These are phyloP conservation scores for Xerocomus nothofagi DNA, from an alignment of 1,284 basidiomycete genomes.

Conservation along the genomic window DNA sequence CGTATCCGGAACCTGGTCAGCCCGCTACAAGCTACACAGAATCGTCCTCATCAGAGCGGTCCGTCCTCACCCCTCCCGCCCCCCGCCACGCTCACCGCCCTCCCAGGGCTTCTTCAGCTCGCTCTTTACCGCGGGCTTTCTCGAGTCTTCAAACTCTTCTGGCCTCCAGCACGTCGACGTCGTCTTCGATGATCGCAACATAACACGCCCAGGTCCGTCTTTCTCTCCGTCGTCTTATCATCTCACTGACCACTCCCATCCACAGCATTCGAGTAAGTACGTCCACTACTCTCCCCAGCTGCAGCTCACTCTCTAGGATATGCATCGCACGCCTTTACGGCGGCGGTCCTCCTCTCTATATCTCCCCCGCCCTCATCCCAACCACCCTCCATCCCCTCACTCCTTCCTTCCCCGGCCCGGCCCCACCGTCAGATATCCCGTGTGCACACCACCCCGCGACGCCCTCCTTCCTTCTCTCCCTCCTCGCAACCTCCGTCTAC, in stretches of 20 bases:
- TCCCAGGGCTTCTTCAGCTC: slow-evolving; percentile 81
- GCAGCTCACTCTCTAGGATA: slow-evolving; percentile 49
- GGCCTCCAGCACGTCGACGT: slow-evolving; percentile 58
- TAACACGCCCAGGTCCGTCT: slow-evolving; percentile 73
- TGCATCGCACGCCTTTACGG: slow-evolving; percentile 84
- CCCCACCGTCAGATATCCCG: slow-evolving; percentile 39
- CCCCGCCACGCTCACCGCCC: background rate
- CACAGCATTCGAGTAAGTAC: slow-evolving; percentile 63
- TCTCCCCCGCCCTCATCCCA: slow-evolving; percentile 67
- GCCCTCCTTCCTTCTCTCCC: slow-evolving; percentile 81
- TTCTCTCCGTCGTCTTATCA: background rate
- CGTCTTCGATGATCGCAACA: slow-evolving; percentile 82
- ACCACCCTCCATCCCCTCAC: slow-evolving; percentile 70
- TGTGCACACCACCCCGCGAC: slow-evolving; percentile 68
- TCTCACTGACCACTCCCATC: slow-evolving; percentile 11
- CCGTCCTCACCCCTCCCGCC: background rate
- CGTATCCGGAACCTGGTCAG: slow-evolving; percentile 70
- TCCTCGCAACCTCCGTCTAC: slow-evolving; percentile 85
- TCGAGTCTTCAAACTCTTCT: slow-evolving; percentile 49
- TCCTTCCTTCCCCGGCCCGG: slow-evolving; percentile 50
- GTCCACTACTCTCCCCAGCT: background rate
- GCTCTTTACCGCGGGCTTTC: slow-evolving; percentile 81
- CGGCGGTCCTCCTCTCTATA: slow-evolving; percentile 73
- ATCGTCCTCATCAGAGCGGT: slow-evolving; percentile 86
- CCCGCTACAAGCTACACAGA: slow-evolving; percentile 76